phyloP scores from a whole-genome alignment of 306 rosid genomes.

The Quercus agrifolia region DNA sequence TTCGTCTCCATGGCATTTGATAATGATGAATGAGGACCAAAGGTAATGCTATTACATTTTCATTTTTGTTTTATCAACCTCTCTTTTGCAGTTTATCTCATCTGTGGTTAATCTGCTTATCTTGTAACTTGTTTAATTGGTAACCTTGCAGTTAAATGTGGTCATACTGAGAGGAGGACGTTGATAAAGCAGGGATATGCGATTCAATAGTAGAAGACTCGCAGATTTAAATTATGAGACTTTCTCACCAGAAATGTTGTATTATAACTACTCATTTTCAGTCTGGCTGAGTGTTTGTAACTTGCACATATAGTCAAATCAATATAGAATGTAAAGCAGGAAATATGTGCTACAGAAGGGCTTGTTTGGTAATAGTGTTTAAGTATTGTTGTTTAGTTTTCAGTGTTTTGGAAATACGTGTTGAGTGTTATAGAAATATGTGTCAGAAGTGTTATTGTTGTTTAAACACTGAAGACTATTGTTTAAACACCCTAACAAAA shows the following conservation, averaged over 20 bases:
- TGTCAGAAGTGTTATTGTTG: too few relatives aligned
- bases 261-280: not conserved
- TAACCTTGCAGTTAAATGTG: conserved; percentile 9
- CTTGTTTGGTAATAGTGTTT: too few relatives aligned
- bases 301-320: not conserved
- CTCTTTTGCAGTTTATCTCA: not conserved
- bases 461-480: too few relatives aligned
- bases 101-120: not conserved
- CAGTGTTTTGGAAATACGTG: too few relatives aligned
- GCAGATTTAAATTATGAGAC: not conserved
- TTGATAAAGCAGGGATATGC: not conserved
- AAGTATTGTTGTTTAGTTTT: too few relatives aligned
- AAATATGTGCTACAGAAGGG: not conserved
- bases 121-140: not conserved
- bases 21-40: conserved; percentile 5
- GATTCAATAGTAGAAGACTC: not conserved
- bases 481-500: too few relatives aligned
- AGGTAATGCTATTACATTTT: not conserved
- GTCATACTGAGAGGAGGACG: not conserved
- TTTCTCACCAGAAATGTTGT: not conserved
- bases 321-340: not conserved
- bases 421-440: too few relatives aligned
- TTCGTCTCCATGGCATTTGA: conserved; percentile 9
- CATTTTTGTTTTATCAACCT: not conserved
- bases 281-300: not conserved